Base-by-base conservation (phyloP, 225 moss, liverwort and hornwort species). In the Pseudisothecium myosuroides region DNA sequence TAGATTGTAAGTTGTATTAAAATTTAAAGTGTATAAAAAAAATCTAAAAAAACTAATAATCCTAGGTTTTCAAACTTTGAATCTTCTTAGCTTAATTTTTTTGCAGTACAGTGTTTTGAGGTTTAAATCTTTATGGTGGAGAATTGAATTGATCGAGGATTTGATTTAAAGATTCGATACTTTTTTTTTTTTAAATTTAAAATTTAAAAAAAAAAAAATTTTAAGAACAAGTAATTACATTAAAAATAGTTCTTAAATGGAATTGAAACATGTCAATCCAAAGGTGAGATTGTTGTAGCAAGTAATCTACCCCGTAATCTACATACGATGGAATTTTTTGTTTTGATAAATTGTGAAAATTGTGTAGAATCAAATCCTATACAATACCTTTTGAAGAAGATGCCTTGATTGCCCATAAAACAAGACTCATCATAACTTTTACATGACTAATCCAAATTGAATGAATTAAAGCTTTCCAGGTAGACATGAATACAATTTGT, bases 321-420 rank as follows among this genome's bases (percentile, higher is more conserved):
- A 37, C 4, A 11, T 0, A 0, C 0, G 0, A 55, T 15, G 2
- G 1, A 37, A 55, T 1, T 37, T 37, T 23, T 55, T 50, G 6
- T 10, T 37, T 78, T 2, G 1, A 55, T 0, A 14, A 54, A 36
- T 15, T 54, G 5, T 14, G 3, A 54, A 77, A 78, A 37, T n/a
- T 78, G n/a, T n/a, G n/a, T n/a, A n/a, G n/a, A n/a, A n/a, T n/a
- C n/a, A n/a, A n/a, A 77, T 77, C 14, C 2, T 34, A 12, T 7
- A 8, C 1, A 1, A 50, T 21, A 36, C 22, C 8, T 20, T 76
- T 52, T 36, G 1, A 54, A 22, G 1, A 50, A 76, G 3, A 56
- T 37, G 24, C 4, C 1, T 26, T 56, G 14, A 36, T 23, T 23
- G 4, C 22, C 2, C 2, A 0, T 52, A 36, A 77, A 36, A 36